phyloP scores from a whole-genome alignment of 306 rosid species.

The Prinsepia uniflora region DNA sequence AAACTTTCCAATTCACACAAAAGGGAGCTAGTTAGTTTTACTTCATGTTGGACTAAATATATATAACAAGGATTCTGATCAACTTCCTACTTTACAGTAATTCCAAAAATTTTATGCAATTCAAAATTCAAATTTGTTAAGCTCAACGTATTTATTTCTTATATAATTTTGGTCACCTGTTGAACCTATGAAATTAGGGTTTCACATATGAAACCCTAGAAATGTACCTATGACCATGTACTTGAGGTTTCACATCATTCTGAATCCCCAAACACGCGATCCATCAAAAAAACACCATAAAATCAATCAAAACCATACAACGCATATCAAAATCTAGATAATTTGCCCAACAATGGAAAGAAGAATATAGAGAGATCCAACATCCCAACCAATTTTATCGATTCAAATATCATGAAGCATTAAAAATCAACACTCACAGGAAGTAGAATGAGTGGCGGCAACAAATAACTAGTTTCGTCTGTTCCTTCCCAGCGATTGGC shows the following conservation, averaged over 20 bases:
- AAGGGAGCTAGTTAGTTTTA: background rate
- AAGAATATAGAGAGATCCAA: background rate
- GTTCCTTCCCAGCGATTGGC: background rate
- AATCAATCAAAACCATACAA: background rate
- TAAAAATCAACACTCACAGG: background rate
- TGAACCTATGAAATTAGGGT: too few species aligned
- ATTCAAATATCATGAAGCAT: background rate
- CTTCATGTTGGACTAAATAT: too few species aligned
- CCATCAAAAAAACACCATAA: background rate
- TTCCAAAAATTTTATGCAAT: background rate
- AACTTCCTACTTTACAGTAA: background rate
- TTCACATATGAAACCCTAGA: too few species aligned
- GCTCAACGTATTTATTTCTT: background rate
- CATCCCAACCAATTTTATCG: background rate
- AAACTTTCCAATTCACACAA: constrained; percentile 1
- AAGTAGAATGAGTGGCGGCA: background rate
- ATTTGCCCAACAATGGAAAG: background rate
- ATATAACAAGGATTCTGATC: background rate
- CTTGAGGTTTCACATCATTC: background rate
- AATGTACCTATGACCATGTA: too few species aligned
- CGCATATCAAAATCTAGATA: background rate
- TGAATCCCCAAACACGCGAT: background rate
- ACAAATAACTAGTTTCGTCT: background rate
- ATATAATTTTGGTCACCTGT: background rate
- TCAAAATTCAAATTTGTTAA: background rate